These are phyloP conservation scores for Pseudogymnoascus sp. DNA, from an alignment of 2,329 filamentous ascomycete species.

Conservation along the genomic window DNA sequence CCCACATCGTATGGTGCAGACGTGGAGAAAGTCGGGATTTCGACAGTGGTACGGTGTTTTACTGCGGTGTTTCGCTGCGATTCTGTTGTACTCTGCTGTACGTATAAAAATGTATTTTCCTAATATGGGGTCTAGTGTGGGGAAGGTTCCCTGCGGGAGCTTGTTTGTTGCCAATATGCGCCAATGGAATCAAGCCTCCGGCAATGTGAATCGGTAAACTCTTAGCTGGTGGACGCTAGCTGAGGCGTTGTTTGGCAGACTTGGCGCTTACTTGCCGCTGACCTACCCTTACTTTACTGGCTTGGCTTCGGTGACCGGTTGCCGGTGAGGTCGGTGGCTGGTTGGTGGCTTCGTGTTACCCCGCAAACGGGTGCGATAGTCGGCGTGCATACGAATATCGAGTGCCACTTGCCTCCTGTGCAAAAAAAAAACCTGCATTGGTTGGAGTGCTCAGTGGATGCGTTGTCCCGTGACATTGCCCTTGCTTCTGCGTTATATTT, in stretches of 20 bases:
- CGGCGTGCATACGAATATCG: background rate
- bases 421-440: background rate
- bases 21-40: background rate
- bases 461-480: background rate
- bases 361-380: background rate
- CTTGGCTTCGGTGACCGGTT: background rate
- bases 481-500: background rate
- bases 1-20: background rate
- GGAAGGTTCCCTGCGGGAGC: background rate
- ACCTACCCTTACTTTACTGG: background rate
- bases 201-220: background rate
- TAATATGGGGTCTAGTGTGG: background rate
- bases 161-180: background rate
- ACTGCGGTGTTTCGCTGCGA: background rate
- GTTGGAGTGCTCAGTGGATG: background rate
- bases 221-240: background rate
- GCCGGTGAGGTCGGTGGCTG: background rate
- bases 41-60: background rate
- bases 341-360: background rate
- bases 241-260: background rate
- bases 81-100: background rate
- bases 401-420: background rate
- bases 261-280: background rate
- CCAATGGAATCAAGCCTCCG: slow-evolving; percentile 1
- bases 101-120: background rate